phyloP scores from a whole-genome alignment of 176 grass and related monocot genomes.

The barley (Hordeum vulgare) region DNA sequence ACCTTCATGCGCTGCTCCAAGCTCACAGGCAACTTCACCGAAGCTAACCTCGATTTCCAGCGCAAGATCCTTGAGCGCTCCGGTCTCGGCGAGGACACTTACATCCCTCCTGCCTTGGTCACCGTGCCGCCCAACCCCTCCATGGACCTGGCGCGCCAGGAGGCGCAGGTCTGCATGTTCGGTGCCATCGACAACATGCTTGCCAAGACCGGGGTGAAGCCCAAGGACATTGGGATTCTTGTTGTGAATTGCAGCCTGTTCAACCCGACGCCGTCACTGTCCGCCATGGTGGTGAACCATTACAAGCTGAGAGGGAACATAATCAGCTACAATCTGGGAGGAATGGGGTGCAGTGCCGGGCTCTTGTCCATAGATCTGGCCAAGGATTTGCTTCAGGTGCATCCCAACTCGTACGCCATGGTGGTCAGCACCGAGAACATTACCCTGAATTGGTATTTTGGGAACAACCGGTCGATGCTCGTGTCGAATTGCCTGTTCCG shows the following conservation, averaged over 20 bases:
- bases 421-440: conserved; percentile 87
- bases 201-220: conserved; percentile 50
- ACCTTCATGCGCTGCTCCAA: conserved; percentile 61
- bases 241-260: conserved; percentile 87
- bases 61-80: conserved; percentile 85
- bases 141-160: conserved; percentile 56
- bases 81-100: conserved; percentile 58
- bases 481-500: conserved; percentile 84
- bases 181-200: conserved; percentile 70
- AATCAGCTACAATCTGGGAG: conserved; percentile 73
- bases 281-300: conserved; percentile 85
- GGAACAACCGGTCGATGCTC: conserved; percentile 69
- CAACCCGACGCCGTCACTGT: conserved; percentile 84
- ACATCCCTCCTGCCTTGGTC: conserved; percentile 58
- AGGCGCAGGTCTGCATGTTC: conserved; percentile 72
- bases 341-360: conserved; percentile 88
- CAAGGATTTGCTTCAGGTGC: conserved; percentile 74
- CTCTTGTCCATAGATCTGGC: conserved; percentile 66
- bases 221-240: conserved; percentile 80
- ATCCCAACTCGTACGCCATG: conserved; percentile 68
- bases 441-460: conserved; percentile 84
- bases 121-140: conserved; percentile 55
- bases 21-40: conserved; percentile 41
- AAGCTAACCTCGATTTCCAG: conserved; percentile 74
- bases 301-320: conserved; percentile 87